Base-by-base conservation (phyloP, 768 basidiomycete genomes). In the Pulveroboletus sp. region DNA sequence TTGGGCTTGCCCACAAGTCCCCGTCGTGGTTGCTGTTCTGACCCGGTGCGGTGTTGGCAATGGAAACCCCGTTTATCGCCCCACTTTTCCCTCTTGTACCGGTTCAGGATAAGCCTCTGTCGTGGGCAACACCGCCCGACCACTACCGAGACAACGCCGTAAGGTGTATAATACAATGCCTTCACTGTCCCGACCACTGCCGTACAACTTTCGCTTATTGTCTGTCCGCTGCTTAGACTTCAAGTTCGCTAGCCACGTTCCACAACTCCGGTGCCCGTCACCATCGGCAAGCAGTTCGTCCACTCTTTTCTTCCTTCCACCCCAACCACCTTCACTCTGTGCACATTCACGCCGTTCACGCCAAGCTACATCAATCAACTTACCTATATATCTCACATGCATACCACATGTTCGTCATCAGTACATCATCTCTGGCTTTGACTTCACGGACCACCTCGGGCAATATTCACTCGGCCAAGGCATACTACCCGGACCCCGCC, bases 331-430 rank as follows among this genome's bases (percentile, higher is more conserved):
- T 55, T 52, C 51, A 59, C 51, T 36, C 39, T 38, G 47, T 43
- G 45, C 56, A 52, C 60, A 42, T 47, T 55, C 50, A 62, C 63
- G 55, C 43, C 52, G 44, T 55, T 64, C 55, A 64, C 62, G 52
- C 49, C 52, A 44, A 51, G 49, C 23, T 54, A 37, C 49, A 49
- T 50, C 41, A 37, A 33, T 40, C 50, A 27, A 45, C 51, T 49
- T 50, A 44, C 46, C 45, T 53, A 49, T 53, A 60, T 48, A 54
- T 49, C 49, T 49, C 54, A 63, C 63, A 65, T 65, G 61, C 64
- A 58, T 42, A 17, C 63, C 63, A 51, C 63, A 63, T 65, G 63
- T 56, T 49, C 64, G 51, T 59, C 64, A 53, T 59, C 55, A 42
- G 31, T 36, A 41, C 56, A 39, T 51, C 63, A 52, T 55, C 53